A percentile compares a stretch with the other conserved stretches of the same genome.
phyloP scores from a whole-genome alignment of 2,329 filamentous ascomycete species.

The Myrmaecium sp. region DNA sequence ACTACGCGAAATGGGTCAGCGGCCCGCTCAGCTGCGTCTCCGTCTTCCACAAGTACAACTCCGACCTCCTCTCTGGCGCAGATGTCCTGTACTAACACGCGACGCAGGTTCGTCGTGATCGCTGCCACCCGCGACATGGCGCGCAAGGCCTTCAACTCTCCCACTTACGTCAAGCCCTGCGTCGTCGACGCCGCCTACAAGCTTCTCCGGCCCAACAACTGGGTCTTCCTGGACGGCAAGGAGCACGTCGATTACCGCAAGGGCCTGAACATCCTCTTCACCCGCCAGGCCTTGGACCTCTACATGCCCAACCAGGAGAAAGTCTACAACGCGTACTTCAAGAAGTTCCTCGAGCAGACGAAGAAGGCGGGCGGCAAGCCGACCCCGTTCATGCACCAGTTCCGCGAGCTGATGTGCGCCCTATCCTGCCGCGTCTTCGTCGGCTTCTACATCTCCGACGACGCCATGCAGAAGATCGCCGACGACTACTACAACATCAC shows the following conservation, averaged over 20 bases:
- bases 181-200: constrained; percentile 91
- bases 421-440: constrained; percentile 95
- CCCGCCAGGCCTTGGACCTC: constrained; percentile 65
- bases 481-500: constrained; percentile 97
- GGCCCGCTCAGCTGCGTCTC: constrained; percentile 91
- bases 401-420: constrained; percentile 89
- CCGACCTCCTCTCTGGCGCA: neutral
- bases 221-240: constrained; percentile 94
- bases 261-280: constrained; percentile 88
- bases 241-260: constrained; percentile 94
- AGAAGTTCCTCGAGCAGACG: constrained; percentile 60
- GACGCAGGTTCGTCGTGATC: constrained; percentile 77
- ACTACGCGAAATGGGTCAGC: constrained; percentile 82
- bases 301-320: constrained; percentile 90
- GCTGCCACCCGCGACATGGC: constrained; percentile 89
- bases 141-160: constrained; percentile 93
- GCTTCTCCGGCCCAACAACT: constrained; percentile 80
- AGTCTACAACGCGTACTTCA: constrained; percentile 77
- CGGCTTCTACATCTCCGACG: constrained; percentile 84
- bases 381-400: constrained; percentile 73
- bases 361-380: constrained; percentile 54
- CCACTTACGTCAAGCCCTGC: constrained; percentile 80
- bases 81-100: constrained; percentile 1
- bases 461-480: constrained; percentile 81
- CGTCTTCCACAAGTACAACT: constrained; percentile 84